These are phyloP conservation scores for Leptodermis oblonga DNA, from an alignment of 257 asterid genomes.

Conservation along the genomic window DNA sequence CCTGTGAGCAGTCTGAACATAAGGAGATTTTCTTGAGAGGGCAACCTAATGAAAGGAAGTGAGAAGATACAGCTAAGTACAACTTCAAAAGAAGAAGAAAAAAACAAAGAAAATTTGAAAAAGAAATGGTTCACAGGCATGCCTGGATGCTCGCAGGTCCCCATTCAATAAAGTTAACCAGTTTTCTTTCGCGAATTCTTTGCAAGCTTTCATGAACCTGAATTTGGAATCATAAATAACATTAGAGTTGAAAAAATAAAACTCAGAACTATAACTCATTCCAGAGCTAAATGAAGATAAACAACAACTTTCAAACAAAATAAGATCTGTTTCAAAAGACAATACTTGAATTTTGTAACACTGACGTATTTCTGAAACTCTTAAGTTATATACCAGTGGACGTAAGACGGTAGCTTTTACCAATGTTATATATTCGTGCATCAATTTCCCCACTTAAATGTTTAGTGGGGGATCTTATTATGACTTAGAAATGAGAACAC, in stretches of 20 bases:
- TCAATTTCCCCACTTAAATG: background rate
- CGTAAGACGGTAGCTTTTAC: background rate
- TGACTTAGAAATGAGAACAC: background rate
- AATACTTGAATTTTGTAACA: background rate
- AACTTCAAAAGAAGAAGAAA: background rate
- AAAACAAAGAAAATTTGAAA: conserved; percentile 5
- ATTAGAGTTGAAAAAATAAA: conserved; percentile 2
- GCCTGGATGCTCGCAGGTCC: conserved; percentile 99
- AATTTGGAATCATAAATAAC: conserved; percentile 22
- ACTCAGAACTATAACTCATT: background rate
- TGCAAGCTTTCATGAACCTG: conserved; percentile 99
- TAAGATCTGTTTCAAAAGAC: background rate
- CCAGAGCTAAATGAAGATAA: conserved; percentile 9
- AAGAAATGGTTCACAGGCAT: conserved; percentile 17
- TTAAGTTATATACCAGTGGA: background rate
- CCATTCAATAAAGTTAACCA: conserved; percentile 98
- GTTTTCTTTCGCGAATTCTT: conserved; percentile 95
- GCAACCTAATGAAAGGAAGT: conserved; percentile 66
- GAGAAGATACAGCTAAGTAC: conserved; percentile 13
- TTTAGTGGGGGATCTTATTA: background rate
- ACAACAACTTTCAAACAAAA: background rate
- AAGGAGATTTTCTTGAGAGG: conserved; percentile 96
- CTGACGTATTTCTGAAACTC: background rate
- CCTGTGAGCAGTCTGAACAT: conserved; percentile 96
- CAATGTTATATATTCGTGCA: background rate